A percentile compares a stretch with the other conserved stretches of the same genome.
These are phyloP conservation scores for Botrytis byssoidea DNA, from an alignment of 2,329 filamentous ascomycete genomes.

Conservation along the genomic window DNA sequence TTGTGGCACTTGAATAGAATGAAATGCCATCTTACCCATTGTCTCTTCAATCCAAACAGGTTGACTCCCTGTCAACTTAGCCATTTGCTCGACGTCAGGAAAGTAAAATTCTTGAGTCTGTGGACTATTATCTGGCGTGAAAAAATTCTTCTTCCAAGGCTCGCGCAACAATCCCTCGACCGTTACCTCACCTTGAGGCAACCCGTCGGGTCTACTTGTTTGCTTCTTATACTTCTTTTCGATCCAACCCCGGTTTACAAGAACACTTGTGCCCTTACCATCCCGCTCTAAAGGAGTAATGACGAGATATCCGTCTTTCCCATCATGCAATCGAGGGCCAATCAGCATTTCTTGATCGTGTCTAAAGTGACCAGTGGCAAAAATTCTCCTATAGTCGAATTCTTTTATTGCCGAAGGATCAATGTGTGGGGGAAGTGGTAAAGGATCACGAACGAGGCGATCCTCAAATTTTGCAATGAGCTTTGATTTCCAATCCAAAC, in stretches of 20 bases:
- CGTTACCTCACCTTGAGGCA: constrained; percentile 69
- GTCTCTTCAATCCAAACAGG: constrained; percentile 95
- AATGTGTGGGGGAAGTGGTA: constrained; percentile 80
- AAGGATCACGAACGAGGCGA: constrained; percentile 77
- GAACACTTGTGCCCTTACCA: constrained; percentile 63
- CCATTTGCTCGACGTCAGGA: constrained; percentile 92
- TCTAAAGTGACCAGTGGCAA: constrained; percentile 68
- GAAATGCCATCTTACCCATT: constrained; percentile 62
- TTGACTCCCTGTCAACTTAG: constrained; percentile 74
- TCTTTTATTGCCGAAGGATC: constrained; percentile 79
- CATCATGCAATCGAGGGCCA: constrained; percentile 84
- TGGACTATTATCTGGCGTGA: constrained; percentile 87
- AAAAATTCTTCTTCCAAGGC: constrained; percentile 97
- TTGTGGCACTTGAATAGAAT: background rate
- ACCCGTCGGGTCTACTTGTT: constrained; percentile 57
- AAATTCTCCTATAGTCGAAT: constrained; percentile 88
- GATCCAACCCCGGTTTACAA: constrained; percentile 94
- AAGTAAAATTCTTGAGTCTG: constrained; percentile 89
- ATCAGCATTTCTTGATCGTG: constrained; percentile 97
- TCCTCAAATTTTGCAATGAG: constrained; percentile 91
- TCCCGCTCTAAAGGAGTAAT: constrained; percentile 83
- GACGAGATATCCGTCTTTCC: constrained; percentile 86
- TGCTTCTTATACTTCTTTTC: constrained; percentile 69
- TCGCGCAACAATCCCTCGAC: constrained; percentile 83
- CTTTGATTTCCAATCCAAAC: constrained; percentile 90